Percentiles rank a stretch among this genome's conserved stretches.
phyloP scores from a whole-genome alignment of 345 rosid genomes.

The Pseudoturritis turrita region DNA sequence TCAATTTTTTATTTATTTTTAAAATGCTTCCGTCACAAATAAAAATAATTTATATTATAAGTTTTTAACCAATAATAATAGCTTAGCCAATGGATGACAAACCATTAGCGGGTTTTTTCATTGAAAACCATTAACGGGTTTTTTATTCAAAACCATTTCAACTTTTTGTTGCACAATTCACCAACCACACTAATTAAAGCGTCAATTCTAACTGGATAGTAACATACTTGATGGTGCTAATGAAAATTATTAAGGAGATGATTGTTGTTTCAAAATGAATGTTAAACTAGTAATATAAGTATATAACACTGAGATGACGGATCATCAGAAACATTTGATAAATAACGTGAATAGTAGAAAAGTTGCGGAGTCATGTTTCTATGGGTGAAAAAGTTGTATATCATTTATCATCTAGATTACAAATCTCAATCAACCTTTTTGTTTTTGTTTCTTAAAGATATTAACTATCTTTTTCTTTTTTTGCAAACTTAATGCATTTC shows the following conservation, averaged over 20 bases:
- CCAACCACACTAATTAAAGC: neutral
- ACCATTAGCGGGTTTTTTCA: no score
- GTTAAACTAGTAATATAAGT: neutral
- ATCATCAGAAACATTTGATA: neutral
- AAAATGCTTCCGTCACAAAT: neutral
- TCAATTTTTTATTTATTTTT: neutral
- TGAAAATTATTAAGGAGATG: neutral
- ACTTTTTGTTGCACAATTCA: neutral
- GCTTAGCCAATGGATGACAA: constrained; percentile 1
- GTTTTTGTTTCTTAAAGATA: no score
- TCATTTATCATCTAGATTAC: neutral
- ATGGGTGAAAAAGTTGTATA: neutral
- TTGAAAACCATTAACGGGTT: neutral
- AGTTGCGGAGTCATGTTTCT: neutral
- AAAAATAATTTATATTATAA: neutral
- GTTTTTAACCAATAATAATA: neutral
- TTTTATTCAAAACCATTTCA: neutral
- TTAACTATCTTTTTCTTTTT: no score
- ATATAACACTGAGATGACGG: neutral
- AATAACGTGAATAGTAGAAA: neutral
- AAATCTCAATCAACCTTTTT: neutral
- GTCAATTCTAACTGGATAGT: neutral
- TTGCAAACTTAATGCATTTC: no score
- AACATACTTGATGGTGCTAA: neutral
- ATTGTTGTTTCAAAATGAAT: neutral